Evolutionary conservation across 371 early-diverging fungal species (phyloP).

Genomic region (Rhizopus arrhizus): DNA sequence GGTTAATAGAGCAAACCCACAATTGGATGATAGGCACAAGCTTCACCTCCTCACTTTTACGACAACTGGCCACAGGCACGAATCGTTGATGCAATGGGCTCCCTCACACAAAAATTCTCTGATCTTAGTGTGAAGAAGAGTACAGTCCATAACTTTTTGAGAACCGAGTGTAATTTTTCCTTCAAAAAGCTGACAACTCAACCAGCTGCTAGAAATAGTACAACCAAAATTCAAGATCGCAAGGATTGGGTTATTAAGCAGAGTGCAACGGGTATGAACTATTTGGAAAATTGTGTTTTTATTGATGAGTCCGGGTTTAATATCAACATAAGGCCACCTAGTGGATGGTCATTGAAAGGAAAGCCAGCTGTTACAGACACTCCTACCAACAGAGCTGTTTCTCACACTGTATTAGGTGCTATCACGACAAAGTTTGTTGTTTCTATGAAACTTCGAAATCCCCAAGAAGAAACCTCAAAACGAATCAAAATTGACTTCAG

Average conservation of each 20-base stretch:
- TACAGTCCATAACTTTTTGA: slow-evolving; percentile 18
- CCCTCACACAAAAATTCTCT: slow-evolving; percentile 16
- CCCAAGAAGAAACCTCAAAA: slow-evolving; percentile 16
- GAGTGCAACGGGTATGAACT: slow-evolving; percentile 13
- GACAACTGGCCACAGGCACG: slow-evolving; percentile 13
- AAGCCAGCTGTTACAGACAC: slow-evolving; percentile 9
- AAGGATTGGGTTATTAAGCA: slow-evolving; percentile 17
- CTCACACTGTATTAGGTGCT: slow-evolving; percentile 13
- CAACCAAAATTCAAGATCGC: slow-evolving; percentile 11
- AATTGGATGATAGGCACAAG: slow-evolving; percentile 20
- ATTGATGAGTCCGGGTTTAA: slow-evolving; percentile 11
- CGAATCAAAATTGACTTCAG: slow-evolving; percentile 18
- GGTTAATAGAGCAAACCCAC: slow-evolving; percentile 23
- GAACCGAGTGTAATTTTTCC: slow-evolving; percentile 20
- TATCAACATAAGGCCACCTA: slow-evolving; percentile 13
- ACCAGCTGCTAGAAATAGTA: slow-evolving; percentile 21
- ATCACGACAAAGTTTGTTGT: slow-evolving; percentile 18
- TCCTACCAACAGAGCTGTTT: slow-evolving; percentile 13
- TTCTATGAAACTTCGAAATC: slow-evolving; percentile 19
- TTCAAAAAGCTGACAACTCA: slow-evolving; percentile 18
- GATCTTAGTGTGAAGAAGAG: slow-evolving; percentile 19
- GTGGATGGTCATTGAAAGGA: slow-evolving; percentile 17
- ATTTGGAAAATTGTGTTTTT: slow-evolving; percentile 14
- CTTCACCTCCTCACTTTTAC: slow-evolving; percentile 23
- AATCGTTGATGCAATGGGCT: slow-evolving; percentile 19